phyloP scores from a whole-genome alignment of 139 green algal genomes.

The Desmodesmus armatus region DNA sequence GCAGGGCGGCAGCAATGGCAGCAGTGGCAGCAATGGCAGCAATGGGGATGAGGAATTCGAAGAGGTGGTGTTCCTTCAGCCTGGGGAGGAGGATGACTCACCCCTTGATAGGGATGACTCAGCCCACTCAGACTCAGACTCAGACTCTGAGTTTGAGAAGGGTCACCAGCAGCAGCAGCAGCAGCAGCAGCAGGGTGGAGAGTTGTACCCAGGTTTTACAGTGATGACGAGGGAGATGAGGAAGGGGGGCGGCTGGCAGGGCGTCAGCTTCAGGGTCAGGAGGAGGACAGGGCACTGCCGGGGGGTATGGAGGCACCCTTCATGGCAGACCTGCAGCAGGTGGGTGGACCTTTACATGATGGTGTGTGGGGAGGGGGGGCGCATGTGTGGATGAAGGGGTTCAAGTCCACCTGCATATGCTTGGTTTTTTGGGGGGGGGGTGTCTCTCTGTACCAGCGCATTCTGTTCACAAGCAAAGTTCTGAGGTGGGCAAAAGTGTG shows the following conservation, averaged over 20 bases:
- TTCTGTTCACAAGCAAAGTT: neutral
- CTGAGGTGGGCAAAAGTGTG: neutral
- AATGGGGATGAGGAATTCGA: neutral
- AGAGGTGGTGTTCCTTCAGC: conserved; percentile 1
- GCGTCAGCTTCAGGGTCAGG: neutral
- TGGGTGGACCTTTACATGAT: neutral
- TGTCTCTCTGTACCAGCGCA: neutral
- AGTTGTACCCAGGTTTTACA: too few relatives aligned
- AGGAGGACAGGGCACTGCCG: neutral
- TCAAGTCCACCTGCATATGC: neutral
- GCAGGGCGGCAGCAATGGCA: neutral
- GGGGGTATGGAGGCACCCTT: neutral
- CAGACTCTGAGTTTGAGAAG: too few relatives aligned
- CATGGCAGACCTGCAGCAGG: neutral
- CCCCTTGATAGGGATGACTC: too few relatives aligned
- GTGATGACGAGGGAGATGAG: neutral
- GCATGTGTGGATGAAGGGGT: neutral
- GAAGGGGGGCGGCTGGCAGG: neutral
- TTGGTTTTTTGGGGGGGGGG: neutral
- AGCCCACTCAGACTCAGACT: too few relatives aligned
- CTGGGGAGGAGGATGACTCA: too few relatives aligned
- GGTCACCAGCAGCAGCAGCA: too few relatives aligned
- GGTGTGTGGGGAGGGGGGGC: neutral
- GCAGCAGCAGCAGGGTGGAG: too few relatives aligned
- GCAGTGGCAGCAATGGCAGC: neutral